These are phyloP conservation scores for Colletotrichum limetticola DNA, from an alignment of 2,329 filamentous ascomycete genomes.

Conservation along the genomic window DNA sequence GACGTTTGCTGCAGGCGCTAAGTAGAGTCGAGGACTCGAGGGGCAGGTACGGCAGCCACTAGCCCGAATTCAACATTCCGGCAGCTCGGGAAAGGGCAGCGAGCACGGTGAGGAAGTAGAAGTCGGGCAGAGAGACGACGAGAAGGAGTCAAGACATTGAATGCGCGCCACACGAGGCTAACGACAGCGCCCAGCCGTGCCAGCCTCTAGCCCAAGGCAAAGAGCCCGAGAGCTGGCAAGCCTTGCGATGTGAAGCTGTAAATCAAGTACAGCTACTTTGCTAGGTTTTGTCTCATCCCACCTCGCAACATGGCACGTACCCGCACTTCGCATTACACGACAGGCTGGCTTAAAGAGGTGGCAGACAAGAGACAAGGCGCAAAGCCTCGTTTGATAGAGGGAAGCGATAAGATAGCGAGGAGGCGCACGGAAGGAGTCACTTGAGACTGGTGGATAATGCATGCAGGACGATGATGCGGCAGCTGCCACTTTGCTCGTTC, in stretches of 20 bases:
- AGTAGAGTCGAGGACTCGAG: conserved; percentile 19
- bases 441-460: conserved; percentile 6
- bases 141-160: conserved; percentile 7
- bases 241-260: not conserved
- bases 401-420: not conserved
- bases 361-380: not conserved
- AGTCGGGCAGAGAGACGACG: not conserved
- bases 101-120: conserved; percentile 9
- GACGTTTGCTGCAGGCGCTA: conserved; percentile 7
- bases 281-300: conserved; percentile 9
- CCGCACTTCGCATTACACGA: not conserved
- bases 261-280: not conserved
- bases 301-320: conserved; percentile 1
- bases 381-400: not conserved
- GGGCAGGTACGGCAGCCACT: conserved; percentile 26
- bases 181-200: not conserved
- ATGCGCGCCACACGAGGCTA: conserved; percentile 14
- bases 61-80: conserved; percentile 33
- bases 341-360: not conserved
- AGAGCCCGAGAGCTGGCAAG: not conserved
- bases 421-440: not conserved
- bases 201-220: not conserved
- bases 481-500: conserved; percentile 13
- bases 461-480: conserved; percentile 1
- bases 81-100: conserved; percentile 24